phyloP scores from a whole-genome alignment of 2,329 filamentous ascomycete species.

The Stagonosporopsis tanaceti region DNA sequence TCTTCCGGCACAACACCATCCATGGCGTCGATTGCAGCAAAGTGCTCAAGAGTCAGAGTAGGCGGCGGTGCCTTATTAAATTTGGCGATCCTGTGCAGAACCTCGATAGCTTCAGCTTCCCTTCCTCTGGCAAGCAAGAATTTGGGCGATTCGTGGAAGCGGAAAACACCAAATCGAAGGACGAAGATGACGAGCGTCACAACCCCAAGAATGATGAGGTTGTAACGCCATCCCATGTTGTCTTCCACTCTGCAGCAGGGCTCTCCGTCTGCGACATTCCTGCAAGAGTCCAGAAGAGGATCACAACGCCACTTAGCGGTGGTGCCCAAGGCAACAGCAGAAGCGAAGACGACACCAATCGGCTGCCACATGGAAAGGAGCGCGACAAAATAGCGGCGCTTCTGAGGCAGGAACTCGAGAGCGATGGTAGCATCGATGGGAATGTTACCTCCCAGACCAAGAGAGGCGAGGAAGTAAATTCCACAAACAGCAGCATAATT shows the following conservation, averaged over 20 bases:
- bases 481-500: constrained; percentile 41
- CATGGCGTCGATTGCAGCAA: constrained; percentile 34
- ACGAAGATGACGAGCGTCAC: constrained; percentile 40
- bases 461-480: constrained; percentile 38
- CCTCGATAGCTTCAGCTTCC: constrained; percentile 39
- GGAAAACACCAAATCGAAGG: constrained; percentile 40
- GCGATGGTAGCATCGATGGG: constrained; percentile 40
- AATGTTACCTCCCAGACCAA: constrained; percentile 40
- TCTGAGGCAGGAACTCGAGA: constrained; percentile 39
- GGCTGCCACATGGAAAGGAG: constrained; percentile 45
- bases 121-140: constrained; percentile 36
- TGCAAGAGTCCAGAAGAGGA: constrained; percentile 28
- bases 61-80: constrained; percentile 38
- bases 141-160: constrained; percentile 42
- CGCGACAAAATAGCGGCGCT: constrained; percentile 38
- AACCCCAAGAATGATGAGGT: constrained; percentile 36
- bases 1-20: constrained; percentile 12
- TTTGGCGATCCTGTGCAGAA: constrained; percentile 39
- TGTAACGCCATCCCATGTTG: constrained; percentile 46
- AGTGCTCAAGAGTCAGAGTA: constrained; percentile 36
- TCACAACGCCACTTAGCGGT: constrained; percentile 42
- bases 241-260: constrained; percentile 32
- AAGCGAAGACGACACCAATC: constrained; percentile 38
- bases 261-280: constrained; percentile 23
- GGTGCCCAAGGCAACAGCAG: constrained; percentile 38